These are phyloP conservation scores for Colletotrichum phormii DNA, from an alignment of 2,329 filamentous ascomycete genomes.

Conservation along the genomic window DNA sequence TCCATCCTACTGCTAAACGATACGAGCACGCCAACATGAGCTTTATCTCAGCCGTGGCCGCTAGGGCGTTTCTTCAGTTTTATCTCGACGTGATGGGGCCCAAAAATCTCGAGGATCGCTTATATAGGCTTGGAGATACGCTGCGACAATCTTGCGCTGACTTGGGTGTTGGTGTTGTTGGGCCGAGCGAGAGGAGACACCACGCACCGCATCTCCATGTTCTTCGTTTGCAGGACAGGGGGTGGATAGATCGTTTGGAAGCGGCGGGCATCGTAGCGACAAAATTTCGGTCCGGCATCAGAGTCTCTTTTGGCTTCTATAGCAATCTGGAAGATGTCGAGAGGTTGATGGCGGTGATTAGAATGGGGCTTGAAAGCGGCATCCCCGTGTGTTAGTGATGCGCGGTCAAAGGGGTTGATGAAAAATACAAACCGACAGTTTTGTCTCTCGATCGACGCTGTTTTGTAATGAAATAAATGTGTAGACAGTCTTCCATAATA, in stretches of 20 bases:
- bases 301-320: slow-evolving; percentile 45
- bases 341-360: slow-evolving; percentile 28
- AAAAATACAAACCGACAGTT: too few relatives aligned
- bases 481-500: too few relatives aligned
- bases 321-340: slow-evolving; percentile 40
- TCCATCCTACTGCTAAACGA: slow-evolving; percentile 41
- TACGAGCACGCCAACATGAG: slow-evolving; percentile 47
- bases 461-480: too few relatives aligned
- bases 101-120: slow-evolving; percentile 41
- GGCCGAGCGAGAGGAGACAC: slow-evolving; percentile 35
- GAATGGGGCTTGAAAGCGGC: not conserved
- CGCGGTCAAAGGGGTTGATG: not conserved
- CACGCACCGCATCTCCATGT: slow-evolving; percentile 47
- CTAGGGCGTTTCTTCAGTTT: slow-evolving; percentile 41
- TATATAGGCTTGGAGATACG: slow-evolving; percentile 41
- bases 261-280: slow-evolving; percentile 37
- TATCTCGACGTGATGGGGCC: slow-evolving; percentile 43
- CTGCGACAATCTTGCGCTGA: slow-evolving; percentile 37
- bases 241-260: slow-evolving; percentile 40
- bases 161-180: slow-evolving; percentile 41
- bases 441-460: too few relatives aligned
- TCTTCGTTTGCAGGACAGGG: slow-evolving; percentile 38
- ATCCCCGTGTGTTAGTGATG: not conserved
- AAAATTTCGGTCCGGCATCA: slow-evolving; percentile 41
- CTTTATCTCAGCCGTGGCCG: slow-evolving; percentile 40